Conservation (phyloP, 1,139 yeast genomes). For the Arxiozyma heterogenica region DNA sequence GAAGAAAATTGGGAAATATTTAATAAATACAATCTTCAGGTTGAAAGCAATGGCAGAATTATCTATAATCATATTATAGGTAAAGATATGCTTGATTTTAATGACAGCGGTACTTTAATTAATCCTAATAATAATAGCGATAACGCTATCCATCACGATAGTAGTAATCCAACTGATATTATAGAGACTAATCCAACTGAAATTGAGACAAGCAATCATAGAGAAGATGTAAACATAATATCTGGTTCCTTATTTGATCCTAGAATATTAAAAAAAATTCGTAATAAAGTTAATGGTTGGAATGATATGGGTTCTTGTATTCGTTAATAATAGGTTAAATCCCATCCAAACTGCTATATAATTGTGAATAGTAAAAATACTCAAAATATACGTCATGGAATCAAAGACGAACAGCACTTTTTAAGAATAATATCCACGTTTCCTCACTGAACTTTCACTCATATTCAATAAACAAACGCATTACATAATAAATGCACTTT, state of each 20-base stretch:
- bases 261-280: conserved; percentile 2
- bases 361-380: too few relatives aligned
- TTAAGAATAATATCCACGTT: too few relatives aligned
- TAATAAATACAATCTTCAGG: conserved; percentile 13
- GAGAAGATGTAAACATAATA: conserved; percentile 2
- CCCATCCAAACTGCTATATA: background rate
- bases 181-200: background rate
- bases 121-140: background rate
- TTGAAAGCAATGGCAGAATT: conserved; percentile 8
- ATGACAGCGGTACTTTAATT: background rate
- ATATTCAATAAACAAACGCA: too few relatives aligned
- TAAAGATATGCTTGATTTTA: background rate
- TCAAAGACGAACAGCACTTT: too few relatives aligned
- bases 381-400: background rate
- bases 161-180: background rate
- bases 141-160: background rate
- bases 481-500: too few relatives aligned
- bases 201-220: background rate
- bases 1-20: conserved; percentile 24
- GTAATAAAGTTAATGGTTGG: conserved; percentile 6
- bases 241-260: conserved; percentile 10
- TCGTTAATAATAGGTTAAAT: background rate
- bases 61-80: conserved; percentile 1
- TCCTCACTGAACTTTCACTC: too few relatives aligned
- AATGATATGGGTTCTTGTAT: conserved; percentile 1